phyloP scores from a whole-genome alignment of 306 rosid species.

The Ormosia semicastrata region DNA sequence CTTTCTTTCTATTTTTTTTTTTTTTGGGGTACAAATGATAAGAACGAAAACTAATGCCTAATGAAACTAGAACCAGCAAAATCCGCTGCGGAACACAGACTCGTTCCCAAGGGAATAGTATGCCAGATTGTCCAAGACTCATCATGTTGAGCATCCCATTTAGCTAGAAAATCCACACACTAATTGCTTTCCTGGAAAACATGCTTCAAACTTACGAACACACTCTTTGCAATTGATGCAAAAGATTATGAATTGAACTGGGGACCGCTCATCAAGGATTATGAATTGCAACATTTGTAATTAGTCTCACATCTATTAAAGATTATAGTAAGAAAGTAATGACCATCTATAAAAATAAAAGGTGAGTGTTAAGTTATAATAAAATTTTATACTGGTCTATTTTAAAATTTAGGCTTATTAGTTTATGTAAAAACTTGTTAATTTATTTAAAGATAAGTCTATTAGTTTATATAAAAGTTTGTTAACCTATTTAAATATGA shows the following conservation, averaged over 20 bases:
- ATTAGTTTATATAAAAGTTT: no score
- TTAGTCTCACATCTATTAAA: no score
- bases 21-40: not conserved
- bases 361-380: no score
- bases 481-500: no score
- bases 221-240: not conserved
- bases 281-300: no score
- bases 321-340: no score
- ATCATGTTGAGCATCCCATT: not conserved
- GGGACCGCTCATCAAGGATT: no score
- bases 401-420: no score
- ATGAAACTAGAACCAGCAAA: not conserved
- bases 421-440: no score
- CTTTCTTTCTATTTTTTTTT: not conserved
- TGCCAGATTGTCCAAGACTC: not conserved
- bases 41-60: not conserved
- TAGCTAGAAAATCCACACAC: not conserved
- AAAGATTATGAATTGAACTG: not conserved
- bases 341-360: no score
- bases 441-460: no score
- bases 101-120: not conserved
- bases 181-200: slow-evolving; percentile 6
- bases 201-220: not conserved
- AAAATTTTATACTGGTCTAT: no score
- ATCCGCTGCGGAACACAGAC: not conserved